Base-by-base conservation (phyloP, 129 eudicot genomes). In the Smallanthus sonchifolius region DNA sequence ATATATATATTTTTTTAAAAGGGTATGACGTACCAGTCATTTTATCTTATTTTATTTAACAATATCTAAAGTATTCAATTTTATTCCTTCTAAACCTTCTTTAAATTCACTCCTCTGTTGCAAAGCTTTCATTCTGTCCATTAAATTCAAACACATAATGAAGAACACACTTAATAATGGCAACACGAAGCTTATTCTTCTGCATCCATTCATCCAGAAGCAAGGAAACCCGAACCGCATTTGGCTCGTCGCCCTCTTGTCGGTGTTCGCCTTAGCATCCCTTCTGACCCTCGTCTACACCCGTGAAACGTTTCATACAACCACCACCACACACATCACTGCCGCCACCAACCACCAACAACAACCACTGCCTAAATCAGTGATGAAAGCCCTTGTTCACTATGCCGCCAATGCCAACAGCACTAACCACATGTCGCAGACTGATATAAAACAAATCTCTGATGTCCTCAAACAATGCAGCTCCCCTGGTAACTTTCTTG, bases 131-230 rank as follows among this genome's bases (percentile, higher is more conserved):
- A 28, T 30, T 52, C 45, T 7, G 67, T 43, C 66, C 71, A 9
- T 76, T 37, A 36, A 49, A 16, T 32, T n/a, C 44, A 48, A 0
- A 24, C 30, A 35, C 35, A 74, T 24, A 54, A 85, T 81, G 90
- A 90, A 86, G 87, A 90, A 86, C 83, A 84, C 71, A 62, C 78
- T 80, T 36, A 85, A 77, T 81, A 91, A 75, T 45, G 71, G 74
- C 86, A 82, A 61, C 88, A 93, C 98, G 16, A 93, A 88, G 79
- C 84, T 94, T 15, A 94, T 94, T 49, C 98, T 94, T 42, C 88
- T 94, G n/a, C 98, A 94, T 39, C 96, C 97, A 10, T 94, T 90
- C 89, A 86, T 94, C 55, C 97, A 91, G 55, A 94, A 88, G 74
- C 99, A 94, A 76, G 91, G 93, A 0, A 80, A 86, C 79, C 88